These are phyloP conservation scores for Pezicula radicicola DNA, from an alignment of 2,329 filamentous ascomycete genomes.

Conservation along the genomic window DNA sequence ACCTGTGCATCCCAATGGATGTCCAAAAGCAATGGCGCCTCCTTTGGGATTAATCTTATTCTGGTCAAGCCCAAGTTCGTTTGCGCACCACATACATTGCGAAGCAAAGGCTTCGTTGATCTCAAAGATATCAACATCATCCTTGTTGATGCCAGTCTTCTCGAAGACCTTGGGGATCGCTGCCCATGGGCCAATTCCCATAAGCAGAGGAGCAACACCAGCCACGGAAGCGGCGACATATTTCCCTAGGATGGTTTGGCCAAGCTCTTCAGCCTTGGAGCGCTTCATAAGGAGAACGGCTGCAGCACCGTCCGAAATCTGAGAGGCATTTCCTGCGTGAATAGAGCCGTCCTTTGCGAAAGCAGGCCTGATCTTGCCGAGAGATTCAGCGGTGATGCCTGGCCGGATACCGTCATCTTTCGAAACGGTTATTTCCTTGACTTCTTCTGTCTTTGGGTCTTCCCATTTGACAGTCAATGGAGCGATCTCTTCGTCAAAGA, in stretches of 20 bases:
- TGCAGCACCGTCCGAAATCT: slow-evolving; percentile 93
- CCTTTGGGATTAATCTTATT: slow-evolving; percentile 98
- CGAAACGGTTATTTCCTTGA: slow-evolving; percentile 76
- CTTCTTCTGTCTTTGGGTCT: slow-evolving; percentile 87
- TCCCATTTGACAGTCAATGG: slow-evolving; percentile 84
- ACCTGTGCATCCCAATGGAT: slow-evolving; percentile 92
- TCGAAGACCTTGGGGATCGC: slow-evolving; percentile 90
- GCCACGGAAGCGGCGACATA: slow-evolving; percentile 83
- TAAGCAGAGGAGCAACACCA: slow-evolving; percentile 87
- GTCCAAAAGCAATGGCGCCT: slow-evolving; percentile 92
- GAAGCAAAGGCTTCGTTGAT: slow-evolving; percentile 99
- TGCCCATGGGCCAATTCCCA: slow-evolving; percentile 95
- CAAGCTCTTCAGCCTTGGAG: slow-evolving; percentile 81
- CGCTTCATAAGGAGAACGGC: slow-evolving; percentile 96
- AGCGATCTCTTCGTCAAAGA: slow-evolving; percentile 88
- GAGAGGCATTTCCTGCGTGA: slow-evolving; percentile 93
- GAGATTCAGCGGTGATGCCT: slow-evolving; percentile 81
- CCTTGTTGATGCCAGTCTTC: slow-evolving; percentile 80
- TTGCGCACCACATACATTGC: slow-evolving; percentile 91
- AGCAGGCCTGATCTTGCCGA: slow-evolving; percentile 86
- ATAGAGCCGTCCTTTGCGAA: slow-evolving; percentile 92
- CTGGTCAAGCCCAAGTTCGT: slow-evolving; percentile 76
- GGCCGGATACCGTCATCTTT: slow-evolving; percentile 85
- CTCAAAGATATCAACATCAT: slow-evolving; percentile 96
- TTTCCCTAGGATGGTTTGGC: slow-evolving; percentile 88